Base-by-base conservation (phyloP, 108 stramenopile genomes). In the Tribonema minus region DNA sequence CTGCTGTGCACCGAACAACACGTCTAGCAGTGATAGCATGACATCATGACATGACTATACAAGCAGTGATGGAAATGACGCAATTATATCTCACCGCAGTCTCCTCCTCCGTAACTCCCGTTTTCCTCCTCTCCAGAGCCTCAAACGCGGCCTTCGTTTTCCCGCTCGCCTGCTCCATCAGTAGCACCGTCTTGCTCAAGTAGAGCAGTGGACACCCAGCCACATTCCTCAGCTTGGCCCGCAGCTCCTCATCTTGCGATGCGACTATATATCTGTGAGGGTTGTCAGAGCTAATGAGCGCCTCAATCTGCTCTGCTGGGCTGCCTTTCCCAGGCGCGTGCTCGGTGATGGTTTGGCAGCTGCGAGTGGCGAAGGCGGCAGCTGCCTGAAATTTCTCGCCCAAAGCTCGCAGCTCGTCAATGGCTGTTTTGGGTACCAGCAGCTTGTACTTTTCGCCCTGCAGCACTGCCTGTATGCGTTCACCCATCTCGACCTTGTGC, bases 91-190 rank as follows among this genome's bases (percentile, higher is more conserved):
- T 54, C 23, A 12, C 29, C 9, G 7, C 63, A 29, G 12, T 64
- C 28, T 64, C 63, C 29, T 64, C 29, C 7, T 26, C 12, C 26
- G 62, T 27, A 4, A 26, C 28, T 5, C 62, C 12, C 15, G 62
- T 27, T 63, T 30, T 6, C 23, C 37, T 25, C 39, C 67, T 60
- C 77, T 78, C 77, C 4, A 67, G 32, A 5, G 41, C 46, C 61
- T 78, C 77, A 15, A 78, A 78, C 6, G 32, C 66, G 0, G 77
- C 68, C 37, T 78, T 78, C 30, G 54, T 68, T 29, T 69, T 78
- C 25, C 77, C 77, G 15, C 67, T 68, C 0, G 68, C 67, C 40
- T 61, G 67, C 60, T 78, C 77, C 77, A 78, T 78, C 37, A 78
- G 36, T 30, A 78, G 34, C 36, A 78, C 77, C 61, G 77, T 78